Evolutionary conservation across 345 rosid species (phyloP).

Genomic region (Psidium guajava): DNA sequence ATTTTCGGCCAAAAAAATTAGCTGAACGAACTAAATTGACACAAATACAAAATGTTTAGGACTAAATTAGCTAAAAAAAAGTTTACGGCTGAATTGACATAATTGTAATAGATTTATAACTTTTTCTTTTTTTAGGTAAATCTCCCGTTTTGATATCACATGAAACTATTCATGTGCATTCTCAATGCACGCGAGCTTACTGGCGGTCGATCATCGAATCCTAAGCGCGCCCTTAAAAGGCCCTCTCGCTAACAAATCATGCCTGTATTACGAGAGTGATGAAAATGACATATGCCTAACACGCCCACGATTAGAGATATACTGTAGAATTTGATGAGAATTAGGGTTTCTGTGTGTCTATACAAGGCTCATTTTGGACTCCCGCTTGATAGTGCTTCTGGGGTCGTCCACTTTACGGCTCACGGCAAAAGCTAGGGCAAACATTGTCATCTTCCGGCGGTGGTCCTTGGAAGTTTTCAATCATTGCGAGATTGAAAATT

Average conservation of each 20-base stretch:
- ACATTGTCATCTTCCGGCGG: neutral
- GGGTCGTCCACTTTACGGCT: neutral
- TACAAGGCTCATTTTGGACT: no score
- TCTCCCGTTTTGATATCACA: no score
- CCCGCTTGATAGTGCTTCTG: neutral
- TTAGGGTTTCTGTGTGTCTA: neutral
- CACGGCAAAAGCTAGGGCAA: neutral
- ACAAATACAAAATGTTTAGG: no score
- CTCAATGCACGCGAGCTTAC: no score
- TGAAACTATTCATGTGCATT: neutral
- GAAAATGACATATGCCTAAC: neutral
- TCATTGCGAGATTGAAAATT: neutral
- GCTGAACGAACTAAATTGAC: no score
- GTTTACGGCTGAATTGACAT: no score
- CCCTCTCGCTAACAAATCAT: neutral
- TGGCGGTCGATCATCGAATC: neutral
- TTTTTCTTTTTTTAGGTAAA: no score
- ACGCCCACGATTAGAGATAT: neutral
- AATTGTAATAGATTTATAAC: no score
- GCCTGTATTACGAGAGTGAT: neutral
- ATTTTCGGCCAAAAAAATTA: no score
- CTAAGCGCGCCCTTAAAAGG: neutral
- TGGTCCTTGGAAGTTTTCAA: neutral
- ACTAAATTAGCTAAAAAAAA: no score
- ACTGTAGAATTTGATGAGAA: neutral